phyloP scores from a whole-genome alignment of 441 rosid species.

The Omphalea diandra region DNA sequence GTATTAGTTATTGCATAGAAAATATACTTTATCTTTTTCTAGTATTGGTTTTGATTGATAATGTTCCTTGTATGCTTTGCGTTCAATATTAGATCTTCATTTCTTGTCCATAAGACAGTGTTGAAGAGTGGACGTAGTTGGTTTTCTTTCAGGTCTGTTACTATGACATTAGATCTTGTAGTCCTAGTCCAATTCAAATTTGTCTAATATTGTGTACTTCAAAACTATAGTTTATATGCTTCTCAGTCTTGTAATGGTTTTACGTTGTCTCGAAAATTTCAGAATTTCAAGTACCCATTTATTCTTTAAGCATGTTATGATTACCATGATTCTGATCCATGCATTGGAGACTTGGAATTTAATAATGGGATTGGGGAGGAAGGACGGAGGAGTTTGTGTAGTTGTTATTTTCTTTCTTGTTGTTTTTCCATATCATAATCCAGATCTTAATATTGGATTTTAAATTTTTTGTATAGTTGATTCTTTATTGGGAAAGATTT shows the following conservation, averaged over 20 bases:
- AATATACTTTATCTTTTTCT: neutral
- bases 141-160: neutral
- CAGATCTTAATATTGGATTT: neutral
- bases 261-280: neutral
- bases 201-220: neutral
- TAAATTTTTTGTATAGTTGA: neutral
- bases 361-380: neutral
- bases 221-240: neutral
- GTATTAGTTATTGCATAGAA: neutral
- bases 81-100: constrained; percentile 13
- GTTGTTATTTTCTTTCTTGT: too few relatives aligned
- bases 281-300: neutral
- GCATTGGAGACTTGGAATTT: neutral
- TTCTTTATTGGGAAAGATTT: neutral
- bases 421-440: neutral
- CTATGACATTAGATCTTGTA: neutral
- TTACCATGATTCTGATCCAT: neutral
- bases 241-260: neutral
- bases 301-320: neutral
- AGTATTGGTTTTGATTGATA: neutral
- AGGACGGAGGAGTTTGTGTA: too few relatives aligned
- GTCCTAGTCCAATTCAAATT: neutral
- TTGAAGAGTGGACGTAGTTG: neutral
- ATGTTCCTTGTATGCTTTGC: neutral
- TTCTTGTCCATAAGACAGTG: neutral